Evolutionary conservation across 805 yeast species (phyloP).

Genomic region (Candida golubevii): DNA sequence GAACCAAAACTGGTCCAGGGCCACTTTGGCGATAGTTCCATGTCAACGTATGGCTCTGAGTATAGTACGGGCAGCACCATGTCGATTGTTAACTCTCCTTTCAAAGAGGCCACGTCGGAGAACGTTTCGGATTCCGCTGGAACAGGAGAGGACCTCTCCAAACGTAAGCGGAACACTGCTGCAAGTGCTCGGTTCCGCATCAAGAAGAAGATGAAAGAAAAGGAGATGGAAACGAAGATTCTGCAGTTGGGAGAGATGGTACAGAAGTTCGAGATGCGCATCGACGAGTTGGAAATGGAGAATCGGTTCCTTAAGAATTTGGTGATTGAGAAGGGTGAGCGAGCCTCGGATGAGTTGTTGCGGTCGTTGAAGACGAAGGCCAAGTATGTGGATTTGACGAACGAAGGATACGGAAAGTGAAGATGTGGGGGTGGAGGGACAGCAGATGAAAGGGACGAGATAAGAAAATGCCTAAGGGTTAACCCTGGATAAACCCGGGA

Average conservation of each 20-base stretch:
- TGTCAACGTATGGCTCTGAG: conserved; percentile 13
- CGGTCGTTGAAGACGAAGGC: conserved; percentile 27
- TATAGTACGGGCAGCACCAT: conserved; percentile 11
- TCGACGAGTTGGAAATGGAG: conserved; percentile 57
- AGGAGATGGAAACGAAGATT: conserved; percentile 51
- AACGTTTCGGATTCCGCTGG: background rate
- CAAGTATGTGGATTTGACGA: conserved; percentile 1
- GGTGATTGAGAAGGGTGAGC: conserved; percentile 50
- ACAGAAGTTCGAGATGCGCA: conserved; percentile 40
- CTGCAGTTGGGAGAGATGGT: conserved; percentile 42
- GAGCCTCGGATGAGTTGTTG: conserved; percentile 37
- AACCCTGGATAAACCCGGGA: no score
- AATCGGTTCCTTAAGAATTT: conserved; percentile 53
- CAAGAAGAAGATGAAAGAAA: conserved; percentile 57
- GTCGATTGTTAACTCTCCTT: conserved; percentile 3
- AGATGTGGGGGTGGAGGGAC: no score
- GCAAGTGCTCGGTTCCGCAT: conserved; percentile 64
- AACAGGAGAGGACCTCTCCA: conserved; percentile 15
- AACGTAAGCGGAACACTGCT: conserved; percentile 56
- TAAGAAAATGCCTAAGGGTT: no score
- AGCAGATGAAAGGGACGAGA: no score
- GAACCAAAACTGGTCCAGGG: background rate
- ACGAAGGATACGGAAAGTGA: background rate
- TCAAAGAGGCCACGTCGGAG: background rate
- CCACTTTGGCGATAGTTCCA: conserved; percentile 12